Evolutionary conservation across 345 rosid species (phyloP).

Genomic region (rapeseed (Brassica napus)): Da-Ae NC_063442.1:32684501-32685000

Average conservation of each 20-base stretch:
- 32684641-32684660: background rate
- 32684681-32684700: slow-evolving; percentile 3
- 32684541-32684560: background rate
- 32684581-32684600: background rate
- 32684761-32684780: background rate
- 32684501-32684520: background rate
- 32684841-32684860: background rate
- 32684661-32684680: background rate
- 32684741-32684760: background rate
- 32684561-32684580: slow-evolving; percentile 12
- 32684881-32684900: background rate
- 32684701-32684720: background rate
- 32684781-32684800: slow-evolving; percentile 11
- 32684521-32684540: background rate
- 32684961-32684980: slow-evolving; percentile 28
- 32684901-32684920: slow-evolving; percentile 7
- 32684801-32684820: background rate
- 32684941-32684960: slow-evolving; percentile 15
- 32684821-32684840: background rate
- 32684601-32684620: background rate
- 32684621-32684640: background rate
- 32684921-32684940: slow-evolving; percentile 18
- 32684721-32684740: background rate
- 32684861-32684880: background rate
- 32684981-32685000: slow-evolving; percentile 27